Conservation (phyloP, 192 early-diverging fungal species). For the Spizellomyces sp. region DNA sequence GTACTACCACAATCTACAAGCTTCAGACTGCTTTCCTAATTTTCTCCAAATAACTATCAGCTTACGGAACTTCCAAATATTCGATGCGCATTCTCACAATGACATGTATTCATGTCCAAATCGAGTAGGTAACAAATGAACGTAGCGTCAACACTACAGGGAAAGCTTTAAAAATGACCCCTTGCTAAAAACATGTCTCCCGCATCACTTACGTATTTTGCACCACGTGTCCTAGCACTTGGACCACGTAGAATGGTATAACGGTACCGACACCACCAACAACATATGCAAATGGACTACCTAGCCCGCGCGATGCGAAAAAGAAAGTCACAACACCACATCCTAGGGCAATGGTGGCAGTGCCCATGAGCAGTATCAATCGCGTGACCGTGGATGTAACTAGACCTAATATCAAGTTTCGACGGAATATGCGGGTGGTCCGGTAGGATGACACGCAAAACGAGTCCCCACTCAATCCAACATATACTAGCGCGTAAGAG, state of each 20-base stretch:
- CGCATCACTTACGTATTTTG: constrained; percentile 68
- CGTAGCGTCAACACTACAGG: constrained; percentile 68
- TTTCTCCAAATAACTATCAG: neutral
- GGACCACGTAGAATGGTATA: constrained; percentile 55
- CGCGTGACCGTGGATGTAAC: constrained; percentile 55
- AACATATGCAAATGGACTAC: constrained; percentile 64
- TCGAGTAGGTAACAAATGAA: constrained; percentile 84
- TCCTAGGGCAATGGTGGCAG: constrained; percentile 54
- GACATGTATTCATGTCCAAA: constrained; percentile 58
- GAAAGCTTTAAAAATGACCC: neutral
- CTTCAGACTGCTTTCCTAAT: too few species aligned
- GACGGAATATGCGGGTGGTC: constrained; percentile 71
- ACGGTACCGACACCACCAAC: constrained; percentile 44
- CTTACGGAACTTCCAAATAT: constrained; percentile 32
- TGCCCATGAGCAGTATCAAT: constrained; percentile 60
- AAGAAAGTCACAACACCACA: constrained; percentile 64
- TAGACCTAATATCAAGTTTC: constrained; percentile 73
- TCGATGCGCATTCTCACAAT: constrained; percentile 46
- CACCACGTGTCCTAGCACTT: constrained; percentile 70
- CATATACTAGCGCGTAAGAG: constrained; percentile 69
- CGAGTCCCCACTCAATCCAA: constrained; percentile 70
- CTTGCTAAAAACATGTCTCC: neutral
- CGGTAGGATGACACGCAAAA: constrained; percentile 56
- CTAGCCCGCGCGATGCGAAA: constrained; percentile 31
- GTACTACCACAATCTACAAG: too few species aligned